Base-by-base conservation (phyloP, 164 flowering plant species). In the Macadamia tetraphylla region DNA sequence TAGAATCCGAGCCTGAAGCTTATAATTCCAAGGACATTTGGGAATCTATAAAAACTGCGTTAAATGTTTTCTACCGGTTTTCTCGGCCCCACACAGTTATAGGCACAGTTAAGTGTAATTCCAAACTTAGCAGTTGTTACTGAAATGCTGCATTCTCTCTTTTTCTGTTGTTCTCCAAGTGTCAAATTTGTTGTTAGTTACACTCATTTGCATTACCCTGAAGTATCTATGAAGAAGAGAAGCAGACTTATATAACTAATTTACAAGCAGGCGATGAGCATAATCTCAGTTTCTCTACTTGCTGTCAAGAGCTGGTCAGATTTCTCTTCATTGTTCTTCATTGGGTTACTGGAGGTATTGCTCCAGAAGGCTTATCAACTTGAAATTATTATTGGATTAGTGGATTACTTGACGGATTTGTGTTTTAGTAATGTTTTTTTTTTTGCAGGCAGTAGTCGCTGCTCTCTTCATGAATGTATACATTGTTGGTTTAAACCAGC, bases 391-490 rank as follows among this genome's bases (percentile, higher is more conserved):
- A n/a, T 44, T 57, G 44, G 35, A 29, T 55, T 18, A n/a, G 35
- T 57, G 44, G 35, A 29, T 14, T 1, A 18, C 48, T 48, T 67
- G 29, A 48, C 53, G 3, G 40, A 52, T 67, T 42, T 71, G 8
- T 32, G 32, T 58, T 31, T 52, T 65, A 15, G 43, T 58, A 11
- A 35, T 35, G 40, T 63, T 12, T 42, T 44, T 66, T 52, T 65
- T 70, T 56, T 79, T 81, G 67, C 90, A 94, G 98, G 98, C 98
- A 49, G 71, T 94, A 56, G 83, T 82, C 63, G 88, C 98, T 77
- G 92, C 97, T 44, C 86, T 94, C 64, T 79, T 90, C 51, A 94
- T 94, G 98, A 94, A 94, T 79, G 79, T 91, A 65, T 94, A 94
- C 76, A 85, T 94, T 70, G 98, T 94, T 68, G 97, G 98, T 52